Evolutionary conservation across 768 basidiomycete species (phyloP).

Genomic region (Dendrothele bispora): DNA sequence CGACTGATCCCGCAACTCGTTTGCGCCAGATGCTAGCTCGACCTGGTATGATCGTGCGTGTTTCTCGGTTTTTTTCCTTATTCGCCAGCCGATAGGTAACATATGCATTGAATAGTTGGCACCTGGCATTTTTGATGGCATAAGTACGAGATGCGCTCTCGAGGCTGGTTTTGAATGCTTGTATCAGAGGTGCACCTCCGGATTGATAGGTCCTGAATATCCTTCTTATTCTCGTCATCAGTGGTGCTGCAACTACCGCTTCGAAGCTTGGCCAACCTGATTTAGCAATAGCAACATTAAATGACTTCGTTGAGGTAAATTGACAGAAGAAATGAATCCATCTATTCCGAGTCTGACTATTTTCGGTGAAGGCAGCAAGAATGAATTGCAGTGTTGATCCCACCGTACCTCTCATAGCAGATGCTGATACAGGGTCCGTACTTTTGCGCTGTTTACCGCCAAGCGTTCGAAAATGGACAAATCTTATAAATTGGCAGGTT

Average conservation of each 20-base stretch:
- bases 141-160: slow-evolving; percentile 51
- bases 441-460: neutral
- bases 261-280: slow-evolving; percentile 56
- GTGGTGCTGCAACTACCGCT: slow-evolving; percentile 51
- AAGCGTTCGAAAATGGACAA: neutral
- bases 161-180: slow-evolving; percentile 51
- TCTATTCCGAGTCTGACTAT: slow-evolving; percentile 1
- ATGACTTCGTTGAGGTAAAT: slow-evolving; percentile 49
- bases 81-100: too few species aligned
- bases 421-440: slow-evolving; percentile 53
- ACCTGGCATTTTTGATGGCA: slow-evolving; percentile 50
- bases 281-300: slow-evolving; percentile 53
- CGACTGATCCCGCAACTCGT: slow-evolving; percentile 48
- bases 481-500: slow-evolving; percentile 30
- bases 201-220: neutral
- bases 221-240: slow-evolving; percentile 5
- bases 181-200: slow-evolving; percentile 46
- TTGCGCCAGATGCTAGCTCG: slow-evolving; percentile 45
- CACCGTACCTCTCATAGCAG: slow-evolving; percentile 49
- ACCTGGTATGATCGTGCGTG: slow-evolving; percentile 52
- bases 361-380: slow-evolving; percentile 33
- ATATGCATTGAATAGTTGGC: neutral
- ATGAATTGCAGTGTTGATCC: slow-evolving; percentile 52
- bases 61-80: slow-evolving; percentile 5
- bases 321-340: neutral